Conservation (phyloP, 257 asterid species). For the Solanum megistacrolobum region DNA sequence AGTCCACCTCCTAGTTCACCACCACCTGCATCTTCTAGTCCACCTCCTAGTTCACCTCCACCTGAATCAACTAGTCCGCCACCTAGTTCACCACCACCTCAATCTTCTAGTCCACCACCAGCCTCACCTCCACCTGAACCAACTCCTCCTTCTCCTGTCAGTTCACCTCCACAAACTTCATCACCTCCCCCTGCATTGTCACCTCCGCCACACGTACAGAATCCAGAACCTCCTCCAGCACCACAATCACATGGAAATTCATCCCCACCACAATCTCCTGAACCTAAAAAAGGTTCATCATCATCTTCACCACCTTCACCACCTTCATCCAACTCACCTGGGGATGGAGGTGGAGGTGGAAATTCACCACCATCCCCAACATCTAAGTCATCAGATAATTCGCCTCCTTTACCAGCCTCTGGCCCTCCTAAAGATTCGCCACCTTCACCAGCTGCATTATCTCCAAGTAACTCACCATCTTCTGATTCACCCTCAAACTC, state of each 20-base stretch:
- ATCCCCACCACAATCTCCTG: slow-evolving; percentile 15
- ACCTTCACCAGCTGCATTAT: slow-evolving; percentile 15
- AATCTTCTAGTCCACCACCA: slow-evolving; percentile 21
- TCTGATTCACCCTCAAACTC: neutral
- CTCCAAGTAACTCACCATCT: neutral
- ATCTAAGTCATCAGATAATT: neutral
- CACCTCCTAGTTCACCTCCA: slow-evolving; percentile 3
- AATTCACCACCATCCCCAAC: neutral
- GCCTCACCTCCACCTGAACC: slow-evolving; percentile 11
- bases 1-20: slow-evolving; percentile 1
- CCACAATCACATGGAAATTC: slow-evolving; percentile 5
- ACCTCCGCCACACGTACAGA: slow-evolving; percentile 24
- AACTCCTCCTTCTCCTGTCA: slow-evolving; percentile 7
- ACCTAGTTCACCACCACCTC: slow-evolving; percentile 2
- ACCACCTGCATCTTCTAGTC: slow-evolving; percentile 3
- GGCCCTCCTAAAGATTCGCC: slow-evolving; percentile 30
- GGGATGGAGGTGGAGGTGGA: neutral
- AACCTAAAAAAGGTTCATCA: slow-evolving; percentile 29
- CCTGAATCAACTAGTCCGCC: neutral
- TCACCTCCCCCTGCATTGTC: slow-evolving; percentile 22
- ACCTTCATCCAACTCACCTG: neutral
- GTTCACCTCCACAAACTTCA: slow-evolving; percentile 4
- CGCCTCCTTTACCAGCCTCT: slow-evolving; percentile 33
- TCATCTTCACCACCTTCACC: slow-evolving; percentile 16
- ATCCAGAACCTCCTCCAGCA: slow-evolving; percentile 8